Evolutionary conservation across 2,329 filamentous ascomycete species (phyloP).

Genomic region (Sclerotinia nivalis): DNA sequence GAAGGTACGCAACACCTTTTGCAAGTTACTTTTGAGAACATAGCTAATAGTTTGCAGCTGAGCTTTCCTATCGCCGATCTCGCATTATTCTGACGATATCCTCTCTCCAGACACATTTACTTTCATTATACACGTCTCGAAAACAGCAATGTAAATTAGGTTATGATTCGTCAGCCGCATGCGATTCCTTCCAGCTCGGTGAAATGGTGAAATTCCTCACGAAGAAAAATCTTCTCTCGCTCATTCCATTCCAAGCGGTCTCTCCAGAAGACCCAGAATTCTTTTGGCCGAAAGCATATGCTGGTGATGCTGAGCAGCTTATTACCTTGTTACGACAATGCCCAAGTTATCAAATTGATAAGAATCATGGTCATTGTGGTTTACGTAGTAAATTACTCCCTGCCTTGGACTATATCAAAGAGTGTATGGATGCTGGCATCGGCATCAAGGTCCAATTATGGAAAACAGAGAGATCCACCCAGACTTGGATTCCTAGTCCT

Average conservation of each 20-base stretch:
- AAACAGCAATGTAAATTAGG: conserved; percentile 69
- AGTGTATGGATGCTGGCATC: conserved; percentile 49
- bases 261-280: conserved; percentile 45
- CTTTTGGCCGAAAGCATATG: conserved; percentile 46
- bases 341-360: conserved; percentile 73
- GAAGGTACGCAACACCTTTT: conserved; percentile 53
- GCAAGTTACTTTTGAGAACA: neutral
- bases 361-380: conserved; percentile 72
- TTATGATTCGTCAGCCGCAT: conserved; percentile 70
- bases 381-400: conserved; percentile 65
- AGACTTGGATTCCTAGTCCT: conserved; percentile 32
- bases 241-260: conserved; percentile 56
- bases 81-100: conserved; percentile 68
- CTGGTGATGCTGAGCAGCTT: conserved; percentile 62
- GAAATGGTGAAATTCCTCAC: conserved; percentile 74
- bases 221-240: conserved; percentile 59
- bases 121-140: conserved; percentile 67
- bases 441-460: conserved; percentile 34
- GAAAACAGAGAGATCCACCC: conserved; percentile 33
- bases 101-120: conserved; percentile 68
- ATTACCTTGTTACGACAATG: conserved; percentile 63
- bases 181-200: conserved; percentile 76
- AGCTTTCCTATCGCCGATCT: conserved; percentile 65
- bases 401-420: conserved; percentile 63
- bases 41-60: conserved; percentile 48